These are phyloP conservation scores for Diutina catenulata DNA, from an alignment of 1,139 yeast species.

Conservation along the genomic window DNA sequence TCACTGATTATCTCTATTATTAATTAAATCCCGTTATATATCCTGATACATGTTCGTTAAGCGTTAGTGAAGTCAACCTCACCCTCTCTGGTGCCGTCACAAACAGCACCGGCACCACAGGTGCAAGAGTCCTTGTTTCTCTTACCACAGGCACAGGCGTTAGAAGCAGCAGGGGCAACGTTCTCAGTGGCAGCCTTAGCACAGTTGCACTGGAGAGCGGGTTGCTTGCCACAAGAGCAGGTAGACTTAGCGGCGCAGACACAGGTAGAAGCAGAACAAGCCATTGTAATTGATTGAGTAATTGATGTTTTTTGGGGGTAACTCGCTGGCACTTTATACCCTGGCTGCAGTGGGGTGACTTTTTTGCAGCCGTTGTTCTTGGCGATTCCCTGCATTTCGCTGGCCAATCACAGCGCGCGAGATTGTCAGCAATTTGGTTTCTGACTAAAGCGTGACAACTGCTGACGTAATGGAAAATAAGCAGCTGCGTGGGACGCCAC, in stretches of 20 bases:
- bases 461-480: no score
- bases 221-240: conserved; percentile 38
- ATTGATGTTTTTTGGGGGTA: neutral
- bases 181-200: conserved; percentile 31
- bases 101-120: conserved; percentile 27
- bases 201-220: conserved; percentile 35
- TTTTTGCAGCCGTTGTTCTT: neutral
- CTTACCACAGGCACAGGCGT: conserved; percentile 38
- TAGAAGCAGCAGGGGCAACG: conserved; percentile 20
- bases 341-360: neutral
- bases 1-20: no score
- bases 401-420: neutral
- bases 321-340: neutral
- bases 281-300: conserved; percentile 14
- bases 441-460: no score
- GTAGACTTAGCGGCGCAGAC: conserved; percentile 38
- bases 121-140: conserved; percentile 30
- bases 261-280: conserved; percentile 33
- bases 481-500: no score
- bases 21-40: no score
- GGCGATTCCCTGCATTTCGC: no score
- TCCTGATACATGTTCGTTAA: neutral
- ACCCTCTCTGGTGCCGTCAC: conserved; percentile 35
- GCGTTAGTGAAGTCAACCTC: conserved; percentile 29
- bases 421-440: neutral